Base-by-base conservation (phyloP, 2,329 filamentous ascomycete genomes). In the Claviceps digitariae region DNA sequence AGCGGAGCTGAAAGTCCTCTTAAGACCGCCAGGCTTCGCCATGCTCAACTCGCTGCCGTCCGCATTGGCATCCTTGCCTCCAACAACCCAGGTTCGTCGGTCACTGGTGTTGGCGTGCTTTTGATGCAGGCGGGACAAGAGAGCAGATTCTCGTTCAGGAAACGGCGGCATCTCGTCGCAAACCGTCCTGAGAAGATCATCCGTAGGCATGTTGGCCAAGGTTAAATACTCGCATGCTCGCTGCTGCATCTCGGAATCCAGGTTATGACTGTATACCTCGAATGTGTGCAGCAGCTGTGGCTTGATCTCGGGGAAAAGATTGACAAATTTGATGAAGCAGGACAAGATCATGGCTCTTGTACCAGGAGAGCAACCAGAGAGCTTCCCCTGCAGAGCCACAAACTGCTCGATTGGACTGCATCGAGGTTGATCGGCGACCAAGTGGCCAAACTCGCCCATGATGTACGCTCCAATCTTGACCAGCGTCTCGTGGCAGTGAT, bases 91-190 rank as follows among this genome's bases (percentile, higher is more conserved):
- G 1, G 93, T 97, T 57, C 91, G 82, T 72, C 94, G 94, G 68
- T 98, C 93, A 65, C 88, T 95, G 15, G 89, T 93, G 56, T 86
- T 87, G 48, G 86, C 87, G 63, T 94, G 90, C 72, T 95, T 97
- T 69, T 95, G 90, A 69, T 98, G 91, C 50, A 98, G 77, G 54
- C 93, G 81, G 41, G 91, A 96, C 12, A 98, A 75, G 29, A 98
- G 74, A 1, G 93, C 91, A 5, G 93, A 97, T 55, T 95, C 84
- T 56, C 94, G 78, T 67, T 98, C 90, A 0, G 93, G 94, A 71
- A 97, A 98, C 0, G 93, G 90, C 2, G 93, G 93, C 94, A 98
- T 98, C 67, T 98, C 93, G 61, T 98, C 93, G 67, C 90, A 95
- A 6, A 98, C 84, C 0, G 93, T 97, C 51, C 93, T 82, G 13